Evolutionary conservation across 352 stramenopile genomes (phyloP).

Genomic region (Globisporangium radiosum): DNA sequence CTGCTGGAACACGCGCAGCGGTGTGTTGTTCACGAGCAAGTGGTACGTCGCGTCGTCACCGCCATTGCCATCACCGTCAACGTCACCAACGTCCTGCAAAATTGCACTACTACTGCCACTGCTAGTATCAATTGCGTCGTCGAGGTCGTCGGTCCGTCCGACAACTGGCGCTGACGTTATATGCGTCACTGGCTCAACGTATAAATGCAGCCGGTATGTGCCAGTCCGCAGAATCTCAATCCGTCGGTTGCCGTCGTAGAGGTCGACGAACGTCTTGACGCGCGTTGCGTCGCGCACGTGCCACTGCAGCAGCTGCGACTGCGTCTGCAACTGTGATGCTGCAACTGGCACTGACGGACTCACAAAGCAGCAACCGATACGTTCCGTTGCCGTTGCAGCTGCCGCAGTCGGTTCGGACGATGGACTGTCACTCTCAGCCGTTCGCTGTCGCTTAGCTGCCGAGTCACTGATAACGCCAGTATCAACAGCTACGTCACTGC

Average conservation of each 20-base stretch:
- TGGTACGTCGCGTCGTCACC: conserved; percentile 1
- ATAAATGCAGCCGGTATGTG: conserved; percentile 3
- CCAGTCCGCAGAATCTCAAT: conserved; percentile 3
- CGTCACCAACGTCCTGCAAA: too few species aligned
- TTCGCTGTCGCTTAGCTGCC: too few species aligned
- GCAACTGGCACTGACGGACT: not conserved
- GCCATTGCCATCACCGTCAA: not conserved
- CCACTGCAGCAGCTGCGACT: conserved; percentile 5
- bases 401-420: not conserved
- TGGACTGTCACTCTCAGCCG: too few species aligned
- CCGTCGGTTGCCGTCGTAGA: conserved; percentile 7
- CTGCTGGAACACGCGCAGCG: conserved; percentile 2
- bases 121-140: too few species aligned
- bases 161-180: not conserved
- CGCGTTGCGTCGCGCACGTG: not conserved
- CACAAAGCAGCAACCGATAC: conserved; percentile 7
- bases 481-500: not conserved
- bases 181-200: not conserved
- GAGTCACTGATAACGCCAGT: too few species aligned
- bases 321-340: not conserved
- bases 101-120: too few species aligned
- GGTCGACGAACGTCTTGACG: conserved; percentile 2
- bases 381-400: not conserved
- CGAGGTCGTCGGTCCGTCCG: too few species aligned
- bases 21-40: conserved; percentile 5